Conservation (phyloP, 495 filamentous ascomycete genomes). For the Chaetomium cochliodes region DNA sequence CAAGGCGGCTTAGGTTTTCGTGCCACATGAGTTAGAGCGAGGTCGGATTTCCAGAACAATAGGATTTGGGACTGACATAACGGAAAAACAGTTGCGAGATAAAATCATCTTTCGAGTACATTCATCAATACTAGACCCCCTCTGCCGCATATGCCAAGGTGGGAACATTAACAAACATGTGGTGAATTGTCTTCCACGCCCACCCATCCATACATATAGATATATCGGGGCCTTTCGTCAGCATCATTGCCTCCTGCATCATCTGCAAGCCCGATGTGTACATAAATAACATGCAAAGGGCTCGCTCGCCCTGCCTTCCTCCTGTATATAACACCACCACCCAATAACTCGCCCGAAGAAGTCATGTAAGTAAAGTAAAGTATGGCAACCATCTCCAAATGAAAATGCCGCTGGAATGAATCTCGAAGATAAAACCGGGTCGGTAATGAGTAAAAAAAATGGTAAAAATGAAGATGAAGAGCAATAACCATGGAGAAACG, state of each 20-base stretch:
- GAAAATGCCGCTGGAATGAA: neutral
- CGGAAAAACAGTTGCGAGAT: neutral
- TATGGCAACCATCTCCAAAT: neutral
- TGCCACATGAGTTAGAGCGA: too few species aligned
- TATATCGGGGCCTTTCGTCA: constrained; percentile 7
- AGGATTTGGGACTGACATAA: too few species aligned
- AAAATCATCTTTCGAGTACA: neutral
- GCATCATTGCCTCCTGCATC: constrained; percentile 6
- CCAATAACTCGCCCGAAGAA: neutral
- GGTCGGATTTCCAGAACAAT: too few species aligned
- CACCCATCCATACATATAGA: constrained; percentile 2
- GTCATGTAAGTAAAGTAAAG: constrained; percentile 1
- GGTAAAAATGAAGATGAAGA: neutral
- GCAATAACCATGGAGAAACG: neutral
- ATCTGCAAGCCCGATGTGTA: neutral
- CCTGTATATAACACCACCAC: neutral
- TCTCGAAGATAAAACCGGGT: neutral
- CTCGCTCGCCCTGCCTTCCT: too few species aligned
- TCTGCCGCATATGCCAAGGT: neutral
- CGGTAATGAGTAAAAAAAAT: neutral
- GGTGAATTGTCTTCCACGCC: neutral
- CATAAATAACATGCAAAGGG: neutral
- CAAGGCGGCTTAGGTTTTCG: too few species aligned
- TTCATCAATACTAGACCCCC: neutral
- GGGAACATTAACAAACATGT: constrained; percentile 13